These are phyloP conservation scores for Rhododendron henanense DNA, from an alignment of 148 eudicot genomes.

Conservation along the genomic window DNA sequence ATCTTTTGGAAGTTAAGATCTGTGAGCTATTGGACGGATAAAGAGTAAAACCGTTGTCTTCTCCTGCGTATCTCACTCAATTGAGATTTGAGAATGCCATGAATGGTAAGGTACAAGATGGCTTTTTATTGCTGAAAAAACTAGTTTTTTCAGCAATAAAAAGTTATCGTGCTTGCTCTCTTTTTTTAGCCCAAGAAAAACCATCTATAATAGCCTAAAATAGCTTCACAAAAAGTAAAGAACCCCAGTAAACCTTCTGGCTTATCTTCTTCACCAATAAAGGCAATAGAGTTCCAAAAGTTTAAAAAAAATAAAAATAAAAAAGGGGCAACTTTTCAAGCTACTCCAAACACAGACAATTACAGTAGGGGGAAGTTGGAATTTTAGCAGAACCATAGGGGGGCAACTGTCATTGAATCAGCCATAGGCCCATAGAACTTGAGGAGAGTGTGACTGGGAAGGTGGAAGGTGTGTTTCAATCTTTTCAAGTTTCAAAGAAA, in stretches of 20 bases:
- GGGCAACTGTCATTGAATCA: neutral
- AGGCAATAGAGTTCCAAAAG: neutral
- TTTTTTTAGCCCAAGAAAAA: neutral
- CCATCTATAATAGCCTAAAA: neutral
- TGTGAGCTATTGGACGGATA: neutral
- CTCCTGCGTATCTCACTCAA: neutral
- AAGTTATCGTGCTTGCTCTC: neutral
- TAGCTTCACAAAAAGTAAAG: neutral
- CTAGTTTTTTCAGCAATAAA: no score
- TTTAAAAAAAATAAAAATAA: neutral
- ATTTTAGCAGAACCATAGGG: neutral
- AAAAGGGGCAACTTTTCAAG: neutral
- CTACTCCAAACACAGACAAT: neutral
- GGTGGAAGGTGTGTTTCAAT: constrained; percentile 9
- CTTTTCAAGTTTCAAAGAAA: neutral
- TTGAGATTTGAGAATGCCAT: no score
- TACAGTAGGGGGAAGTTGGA: neutral
- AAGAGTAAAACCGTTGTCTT: neutral
- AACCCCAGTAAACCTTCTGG: neutral
- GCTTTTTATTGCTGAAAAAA: no score
- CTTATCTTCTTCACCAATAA: neutral
- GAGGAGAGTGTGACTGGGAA: neutral
- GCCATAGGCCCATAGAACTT: neutral
- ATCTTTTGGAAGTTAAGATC: neutral
- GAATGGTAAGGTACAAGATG: no score